phyloP scores from a whole-genome alignment of 495 filamentous ascomycete genomes.

The Cudoniella acicularis region DNA sequence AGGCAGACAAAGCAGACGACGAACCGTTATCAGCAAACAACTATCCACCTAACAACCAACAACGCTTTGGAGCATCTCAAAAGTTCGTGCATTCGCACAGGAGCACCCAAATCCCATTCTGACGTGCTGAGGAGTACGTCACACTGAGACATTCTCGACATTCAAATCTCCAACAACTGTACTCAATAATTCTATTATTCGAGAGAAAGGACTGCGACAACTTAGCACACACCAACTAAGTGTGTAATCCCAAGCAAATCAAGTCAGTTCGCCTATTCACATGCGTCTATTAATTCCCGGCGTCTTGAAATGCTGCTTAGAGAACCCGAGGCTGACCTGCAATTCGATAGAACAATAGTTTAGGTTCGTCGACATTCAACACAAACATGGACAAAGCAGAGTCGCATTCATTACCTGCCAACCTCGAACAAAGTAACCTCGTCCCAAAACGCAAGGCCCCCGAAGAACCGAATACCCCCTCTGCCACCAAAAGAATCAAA shows the following conservation, averaged over 20 bases:
- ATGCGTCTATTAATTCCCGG: not conserved
- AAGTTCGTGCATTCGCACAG: not conserved
- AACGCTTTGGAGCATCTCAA: not conserved
- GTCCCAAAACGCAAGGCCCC: constrained; percentile 69
- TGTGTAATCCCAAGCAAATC: not conserved
- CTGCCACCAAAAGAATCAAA: constrained; percentile 62
- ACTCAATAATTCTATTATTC: not conserved
- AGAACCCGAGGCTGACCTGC: not conserved
- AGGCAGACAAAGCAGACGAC: not conserved
- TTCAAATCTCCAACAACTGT: not conserved
- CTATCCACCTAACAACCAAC: not conserved
- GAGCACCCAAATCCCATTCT: not conserved
- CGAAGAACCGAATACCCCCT: constrained; percentile 61
- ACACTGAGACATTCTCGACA: not conserved
- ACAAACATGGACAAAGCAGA: not conserved
- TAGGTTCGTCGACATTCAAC: not conserved
- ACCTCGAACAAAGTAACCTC: not conserved
- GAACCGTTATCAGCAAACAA: not conserved
- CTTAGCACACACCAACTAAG: not conserved
- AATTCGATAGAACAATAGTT: not conserved
- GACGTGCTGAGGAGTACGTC: not conserved
- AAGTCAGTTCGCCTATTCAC: not conserved
- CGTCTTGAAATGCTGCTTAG: not conserved
- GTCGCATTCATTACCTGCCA: not conserved
- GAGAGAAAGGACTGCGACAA: too few relatives aligned